Evolutionary conservation across 1,284 basidiomycete genomes (phyloP).

Genomic region (Apiotrichum montevideense): DNA sequence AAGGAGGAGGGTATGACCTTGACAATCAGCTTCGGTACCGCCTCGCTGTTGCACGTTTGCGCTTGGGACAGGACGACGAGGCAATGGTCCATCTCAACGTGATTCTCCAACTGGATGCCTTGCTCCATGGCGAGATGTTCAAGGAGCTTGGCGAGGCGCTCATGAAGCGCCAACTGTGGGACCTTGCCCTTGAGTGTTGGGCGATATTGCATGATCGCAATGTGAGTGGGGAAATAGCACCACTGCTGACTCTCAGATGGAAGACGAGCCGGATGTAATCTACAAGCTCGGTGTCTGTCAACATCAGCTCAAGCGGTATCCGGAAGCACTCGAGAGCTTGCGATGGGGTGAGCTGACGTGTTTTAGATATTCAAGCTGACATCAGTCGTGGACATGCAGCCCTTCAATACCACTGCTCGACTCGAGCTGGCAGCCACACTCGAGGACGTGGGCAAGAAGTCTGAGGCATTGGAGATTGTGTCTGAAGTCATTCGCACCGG

Average conservation of each 20-base stretch:
- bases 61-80: conserved; percentile 71
- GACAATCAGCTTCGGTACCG: conserved; percentile 78
- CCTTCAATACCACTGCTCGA: conserved; percentile 69
- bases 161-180: conserved; percentile 65
- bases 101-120: conserved; percentile 63
- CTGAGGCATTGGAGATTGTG: conserved; percentile 76
- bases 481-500: conserved; percentile 53
- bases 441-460: conserved; percentile 67
- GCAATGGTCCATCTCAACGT: conserved; percentile 76
- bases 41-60: conserved; percentile 77
- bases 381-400: conserved; percentile 65
- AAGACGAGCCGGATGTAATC: conserved; percentile 25
- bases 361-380: background rate
- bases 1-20: conserved; percentile 51
- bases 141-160: conserved; percentile 78
- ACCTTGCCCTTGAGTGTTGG: conserved; percentile 70
- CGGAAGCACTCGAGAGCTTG: conserved; percentile 73
- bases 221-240: conserved; percentile 1
- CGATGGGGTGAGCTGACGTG: conserved; percentile 58
- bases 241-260: background rate
- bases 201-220: conserved; percentile 63
- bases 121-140: conserved; percentile 71
- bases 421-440: conserved; percentile 85
- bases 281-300: conserved; percentile 63
- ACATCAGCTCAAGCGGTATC: conserved; percentile 63